Base-by-base conservation (phyloP, 2,329 filamentous ascomycete genomes). In the Xylariaceae sp. region DNA sequence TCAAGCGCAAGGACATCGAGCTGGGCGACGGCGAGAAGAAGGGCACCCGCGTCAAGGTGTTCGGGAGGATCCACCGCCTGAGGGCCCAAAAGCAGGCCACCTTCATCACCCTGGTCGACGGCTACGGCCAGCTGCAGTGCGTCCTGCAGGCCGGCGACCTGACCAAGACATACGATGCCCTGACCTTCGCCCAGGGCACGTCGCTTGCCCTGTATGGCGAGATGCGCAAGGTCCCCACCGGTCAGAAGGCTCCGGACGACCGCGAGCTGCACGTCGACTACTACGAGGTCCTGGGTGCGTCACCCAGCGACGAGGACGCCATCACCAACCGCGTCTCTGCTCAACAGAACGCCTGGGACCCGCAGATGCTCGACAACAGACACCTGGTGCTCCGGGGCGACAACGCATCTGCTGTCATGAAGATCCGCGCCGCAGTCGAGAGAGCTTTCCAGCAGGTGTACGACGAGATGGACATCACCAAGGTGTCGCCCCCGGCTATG, bases 201-300 rank as follows among this genome's bases (percentile, higher is more conserved):
- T 86, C 86, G 32, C 77, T 95, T 54, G 79, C 80, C 51, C 76
- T 95, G 37, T 77, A 77, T 40, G 89, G 89, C 47, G 84, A 93
- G 68, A 78, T 95, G 71, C 78, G 77, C 56, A 74, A 83, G 52
- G 82, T 94, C 4, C 89, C 83, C 8, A 72, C 75, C 16, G 85
- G 84, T 35, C 77, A 82, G 43, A 77, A 81, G 39, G 89, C 89
- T 1, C 86, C 86, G 31, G 79, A 87, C 63, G 70, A 82, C 70
- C 84, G 90, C 44, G 89, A 95, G 62, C 71, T 95, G 31, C 86
- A 90, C 53, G 89, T 84, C 49, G 89, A 95, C 62, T 94, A 80
- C 69, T 95, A 83, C 70, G 74, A 77, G 57, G 76, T 94, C 50
- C 78, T 84, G 39, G 83, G 79, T 52, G 74, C 78, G 51, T 86